Percentiles rank a stretch among this genome's conserved stretches.
phyloP scores from a whole-genome alignment of 2,329 filamentous ascomycete species.

The Cercospora berteroae region DNA sequence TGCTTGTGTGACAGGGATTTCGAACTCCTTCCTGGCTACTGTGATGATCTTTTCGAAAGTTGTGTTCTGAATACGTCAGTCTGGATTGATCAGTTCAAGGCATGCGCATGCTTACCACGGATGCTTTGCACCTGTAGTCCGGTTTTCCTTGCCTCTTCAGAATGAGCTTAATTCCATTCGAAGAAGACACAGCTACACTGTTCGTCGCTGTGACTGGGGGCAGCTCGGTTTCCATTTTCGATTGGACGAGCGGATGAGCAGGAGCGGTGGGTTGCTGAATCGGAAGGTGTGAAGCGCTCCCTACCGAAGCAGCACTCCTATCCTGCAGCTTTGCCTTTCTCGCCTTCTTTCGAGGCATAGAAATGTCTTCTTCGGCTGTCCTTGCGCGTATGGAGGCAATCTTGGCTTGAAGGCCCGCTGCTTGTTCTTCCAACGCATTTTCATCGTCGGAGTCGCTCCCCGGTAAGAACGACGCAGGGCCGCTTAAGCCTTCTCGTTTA shows the following conservation, averaged over 20 bases:
- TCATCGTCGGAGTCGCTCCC: constrained; percentile 18
- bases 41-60: background rate
- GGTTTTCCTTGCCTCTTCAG: background rate
- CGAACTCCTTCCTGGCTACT: background rate
- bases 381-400: constrained; percentile 20
- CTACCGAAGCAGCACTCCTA: background rate
- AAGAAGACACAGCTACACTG: background rate
- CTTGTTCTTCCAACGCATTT: constrained; percentile 14
- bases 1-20: background rate
- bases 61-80: constrained; percentile 4
- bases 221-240: background rate
- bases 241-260: background rate
- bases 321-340: background rate
- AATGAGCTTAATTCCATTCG: background rate
- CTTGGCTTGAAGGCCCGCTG: constrained; percentile 13
- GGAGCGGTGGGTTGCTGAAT: background rate
- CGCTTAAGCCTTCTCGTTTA: background rate
- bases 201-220: background rate
- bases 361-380: constrained; percentile 18
- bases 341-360: constrained; percentile 17
- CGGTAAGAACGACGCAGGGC: too few relatives aligned
- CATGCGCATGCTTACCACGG: background rate
- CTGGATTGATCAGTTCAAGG: background rate
- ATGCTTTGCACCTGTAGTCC: background rate
- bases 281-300: background rate